Percentiles rank a stretch among this genome's conserved stretches.
Evolutionary conservation across 2,329 filamentous ascomycete genomes (phyloP).

Genomic region (Sarocladiaceae sp.): DNA sequence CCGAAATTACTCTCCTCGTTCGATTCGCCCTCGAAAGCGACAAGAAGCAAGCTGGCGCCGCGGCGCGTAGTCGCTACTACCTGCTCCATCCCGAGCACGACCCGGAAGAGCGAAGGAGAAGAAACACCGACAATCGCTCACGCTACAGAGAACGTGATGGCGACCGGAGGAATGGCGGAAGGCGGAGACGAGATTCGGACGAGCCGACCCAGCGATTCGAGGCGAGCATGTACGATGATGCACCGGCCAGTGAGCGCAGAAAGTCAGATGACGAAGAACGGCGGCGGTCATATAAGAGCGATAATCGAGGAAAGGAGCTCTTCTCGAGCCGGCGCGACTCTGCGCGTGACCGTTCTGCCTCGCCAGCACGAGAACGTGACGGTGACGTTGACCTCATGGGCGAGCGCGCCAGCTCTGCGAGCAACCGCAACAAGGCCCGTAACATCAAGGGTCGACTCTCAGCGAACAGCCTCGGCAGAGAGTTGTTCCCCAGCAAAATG

Average conservation of each 20-base stretch:
- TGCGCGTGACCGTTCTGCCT: conserved; percentile 46
- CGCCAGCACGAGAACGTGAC: conserved; percentile 40
- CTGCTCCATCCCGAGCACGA: conserved; percentile 87
- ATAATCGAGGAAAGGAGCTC: conserved; percentile 57
- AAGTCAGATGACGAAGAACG: conserved; percentile 24
- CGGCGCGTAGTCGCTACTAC: conserved; percentile 84
- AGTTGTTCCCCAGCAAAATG: conserved; percentile 34
- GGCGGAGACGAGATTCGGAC: conserved; percentile 35
- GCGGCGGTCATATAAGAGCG: conserved; percentile 22
- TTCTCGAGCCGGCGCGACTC: conserved; percentile 42
- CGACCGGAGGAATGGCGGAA: conserved; percentile 24
- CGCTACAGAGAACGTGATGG: conserved; percentile 59
- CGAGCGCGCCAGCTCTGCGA: conserved; percentile 23
- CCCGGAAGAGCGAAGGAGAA: conserved; percentile 66
- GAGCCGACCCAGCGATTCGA: conserved; percentile 54
- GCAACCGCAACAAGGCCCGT: conserved; percentile 29
- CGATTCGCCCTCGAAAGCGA: conserved; percentile 72
- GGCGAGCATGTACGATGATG: conserved; percentile 81
- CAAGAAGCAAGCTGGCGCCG: conserved; percentile 74
- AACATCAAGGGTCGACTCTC: conserved; percentile 29
- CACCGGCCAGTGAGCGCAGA: conserved; percentile 24
- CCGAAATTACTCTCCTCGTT: conserved; percentile 66
- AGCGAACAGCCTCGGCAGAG: conserved; percentile 27
- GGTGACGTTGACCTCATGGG: conserved; percentile 32
- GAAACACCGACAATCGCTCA: conserved; percentile 51